Conservation (phyloP, 805 yeast genomes). For the Dipodascus geniculatus region DNA sequence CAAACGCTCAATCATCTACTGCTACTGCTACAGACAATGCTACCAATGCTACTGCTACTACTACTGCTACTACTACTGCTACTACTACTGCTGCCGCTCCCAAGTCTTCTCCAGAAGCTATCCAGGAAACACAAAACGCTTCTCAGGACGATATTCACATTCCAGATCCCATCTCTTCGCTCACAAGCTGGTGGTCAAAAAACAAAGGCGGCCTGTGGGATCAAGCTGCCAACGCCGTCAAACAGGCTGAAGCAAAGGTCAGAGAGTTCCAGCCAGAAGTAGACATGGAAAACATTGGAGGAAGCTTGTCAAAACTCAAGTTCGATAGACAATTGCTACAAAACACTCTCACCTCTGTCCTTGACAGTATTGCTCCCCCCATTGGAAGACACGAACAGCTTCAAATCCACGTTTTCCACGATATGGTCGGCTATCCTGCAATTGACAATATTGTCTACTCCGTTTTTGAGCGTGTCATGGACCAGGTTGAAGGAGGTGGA, state of each 20-base stretch:
- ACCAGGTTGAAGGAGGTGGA: slow-evolving; percentile 62
- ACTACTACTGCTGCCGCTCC: no score
- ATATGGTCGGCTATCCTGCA: slow-evolving; percentile 33
- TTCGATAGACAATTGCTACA: slow-evolving; percentile 17
- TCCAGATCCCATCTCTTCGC: slow-evolving; percentile 23
- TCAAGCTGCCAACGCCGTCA: slow-evolving; percentile 27
- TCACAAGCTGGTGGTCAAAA: slow-evolving; percentile 28
- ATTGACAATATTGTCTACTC: slow-evolving; percentile 38
- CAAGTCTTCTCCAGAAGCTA: slow-evolving; percentile 4
- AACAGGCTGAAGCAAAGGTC: slow-evolving; percentile 31
- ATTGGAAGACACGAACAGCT: slow-evolving; percentile 33
- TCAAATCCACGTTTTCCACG: slow-evolving; percentile 32
- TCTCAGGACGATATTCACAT: slow-evolving; percentile 3
- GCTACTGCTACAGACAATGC: slow-evolving; percentile 3
- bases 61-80: slow-evolving; percentile 2
- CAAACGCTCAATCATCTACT: not conserved
- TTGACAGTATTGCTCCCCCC: slow-evolving; percentile 34
- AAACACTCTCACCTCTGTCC: slow-evolving; percentile 26
- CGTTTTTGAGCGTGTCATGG: slow-evolving; percentile 47
- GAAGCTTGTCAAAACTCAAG: slow-evolving; percentile 11
- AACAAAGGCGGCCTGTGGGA: slow-evolving; percentile 31
- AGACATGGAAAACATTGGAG: slow-evolving; percentile 14
- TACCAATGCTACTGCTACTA: slow-evolving; percentile 4
- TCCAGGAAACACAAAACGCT: no score
- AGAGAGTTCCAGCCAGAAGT: slow-evolving; percentile 27